These are phyloP conservation scores for Coemansia sp. DNA, from an alignment of 192 early-diverging fungal genomes.

Conservation along the genomic window DNA sequence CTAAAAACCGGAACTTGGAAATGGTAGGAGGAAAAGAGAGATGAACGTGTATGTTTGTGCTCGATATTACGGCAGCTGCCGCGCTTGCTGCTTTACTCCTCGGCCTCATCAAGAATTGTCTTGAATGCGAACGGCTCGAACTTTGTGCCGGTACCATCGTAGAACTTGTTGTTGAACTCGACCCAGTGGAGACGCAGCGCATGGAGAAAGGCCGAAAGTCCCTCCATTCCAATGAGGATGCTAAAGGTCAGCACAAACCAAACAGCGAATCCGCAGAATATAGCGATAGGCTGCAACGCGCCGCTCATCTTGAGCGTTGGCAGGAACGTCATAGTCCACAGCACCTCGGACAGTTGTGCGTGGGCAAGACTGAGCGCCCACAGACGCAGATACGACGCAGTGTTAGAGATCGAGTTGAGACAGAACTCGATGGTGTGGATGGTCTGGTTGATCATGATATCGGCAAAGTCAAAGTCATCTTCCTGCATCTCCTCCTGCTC, in stretches of 20 bases:
- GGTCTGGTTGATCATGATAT: constrained; percentile 94
- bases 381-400: constrained; percentile 96
- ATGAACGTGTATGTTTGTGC: no score
- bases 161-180: constrained; percentile 99
- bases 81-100: constrained; percentile 19
- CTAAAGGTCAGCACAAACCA: constrained; percentile 87
- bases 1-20: no score
- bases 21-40: no score
- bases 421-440: constrained; percentile 99
- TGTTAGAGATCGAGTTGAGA: constrained; percentile 95
- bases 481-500: constrained; percentile 71
- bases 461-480: constrained; percentile 89
- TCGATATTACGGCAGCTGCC: no score
- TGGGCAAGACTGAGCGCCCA: constrained; percentile 99
- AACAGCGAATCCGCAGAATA: constrained; percentile 77
- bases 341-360: constrained; percentile 94
- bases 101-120: constrained; percentile 43
- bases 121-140: constrained; percentile 93
- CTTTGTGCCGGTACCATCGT: constrained; percentile 83
- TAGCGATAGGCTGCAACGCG: constrained; percentile 65
- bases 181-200: constrained; percentile 96
- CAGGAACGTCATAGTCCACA: constrained; percentile 88
- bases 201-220: constrained; percentile 83
- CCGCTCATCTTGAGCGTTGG: constrained; percentile 47
- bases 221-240: constrained; percentile 86